Base-by-base conservation (phyloP, 148 eudicot genomes). In the Drosera capensis region DNA sequence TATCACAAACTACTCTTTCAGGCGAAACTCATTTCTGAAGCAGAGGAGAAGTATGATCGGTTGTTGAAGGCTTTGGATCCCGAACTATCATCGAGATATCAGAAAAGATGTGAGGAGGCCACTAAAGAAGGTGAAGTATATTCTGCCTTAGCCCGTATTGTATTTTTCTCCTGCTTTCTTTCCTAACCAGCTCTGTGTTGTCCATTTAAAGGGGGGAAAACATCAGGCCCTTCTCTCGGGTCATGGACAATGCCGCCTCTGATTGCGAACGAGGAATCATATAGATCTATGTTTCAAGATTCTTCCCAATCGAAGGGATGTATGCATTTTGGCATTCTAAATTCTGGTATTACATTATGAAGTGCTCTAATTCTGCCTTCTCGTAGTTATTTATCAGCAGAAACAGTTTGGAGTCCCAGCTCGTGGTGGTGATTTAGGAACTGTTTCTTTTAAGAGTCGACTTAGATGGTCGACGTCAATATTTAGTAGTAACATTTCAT, bases 61-160 rank as follows among this genome's bases (percentile, higher is more conserved):
- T 56, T 80, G 55, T 54, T 67, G 17, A 73, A 68, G 67, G 75
- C 71, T 21, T 69, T 90, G 56, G 87, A 77, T 63, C 67, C 93
- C 2, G 16, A 71, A 48, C 59, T 90, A 45, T 69, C 70, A n/a
- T 8, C 25, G 20, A 67, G 60, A 26, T 90, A 80, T 63, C 74
- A 62, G 59, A 71, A 35, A 73, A 69, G 97, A 71, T 90, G 97
- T 48, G 85, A 80, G 80, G 97, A 90, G 62, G 97, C 97, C 51
- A 84, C 97, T 18, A 78, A 49, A 75, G 82, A 90, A 90, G 97
- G 95, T 84, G 59, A 38, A 47, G 17, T 12, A 12, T n/a, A 9
- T 15, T 41, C 45, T 14, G 4, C 19, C 23, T 20, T 41, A 2
- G 45, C 45, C n/a, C n/a, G n/a, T n/a, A n/a, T n/a, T 19, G 18